Conservation (phyloP, 2,329 filamentous ascomycete species). For the Whalleya microplaca region DNA sequence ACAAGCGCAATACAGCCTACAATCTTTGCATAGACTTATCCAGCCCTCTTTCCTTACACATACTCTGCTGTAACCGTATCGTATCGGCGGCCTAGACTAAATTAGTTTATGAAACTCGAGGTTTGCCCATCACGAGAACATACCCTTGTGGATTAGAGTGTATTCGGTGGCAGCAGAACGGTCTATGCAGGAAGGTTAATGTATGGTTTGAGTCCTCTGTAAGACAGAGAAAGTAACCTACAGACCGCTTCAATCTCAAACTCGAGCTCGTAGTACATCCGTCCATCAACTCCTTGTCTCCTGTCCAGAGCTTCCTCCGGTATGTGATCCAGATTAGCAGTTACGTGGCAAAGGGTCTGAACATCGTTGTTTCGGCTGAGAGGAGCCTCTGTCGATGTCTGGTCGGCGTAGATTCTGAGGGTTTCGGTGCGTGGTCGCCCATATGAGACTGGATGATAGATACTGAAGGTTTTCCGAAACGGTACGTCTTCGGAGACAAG, state of each 20-base stretch:
- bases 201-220: background rate
- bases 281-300: conserved; percentile 41
- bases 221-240: conserved; percentile 18
- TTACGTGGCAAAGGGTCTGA: conserved; percentile 41
- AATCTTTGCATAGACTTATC: background rate
- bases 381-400: conserved; percentile 36
- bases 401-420: conserved; percentile 42
- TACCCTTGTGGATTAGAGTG: conserved; percentile 48
- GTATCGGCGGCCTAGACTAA: conserved; percentile 41
- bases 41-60: conserved; percentile 34
- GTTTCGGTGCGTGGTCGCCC: conserved; percentile 41
- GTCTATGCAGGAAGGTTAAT: conserved; percentile 27
- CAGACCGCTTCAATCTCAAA: conserved; percentile 47
- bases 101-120: conserved; percentile 18
- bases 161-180: conserved; percentile 48
- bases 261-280: conserved; percentile 44
- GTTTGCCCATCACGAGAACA: conserved; percentile 11
- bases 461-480: conserved; percentile 39
- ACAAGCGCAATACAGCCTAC: background rate
- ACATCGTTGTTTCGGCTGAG: conserved; percentile 43
- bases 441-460: conserved; percentile 37
- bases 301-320: conserved; percentile 41
- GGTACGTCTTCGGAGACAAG: conserved; percentile 45
- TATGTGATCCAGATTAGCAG: conserved; percentile 46
- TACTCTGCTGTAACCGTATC: conserved; percentile 48